Evolutionary conservation across 2,329 filamentous ascomycete genomes (phyloP), one percentile per base, ranked within the genome.

Genomic region (Colletotrichum acutatum): DNA sequence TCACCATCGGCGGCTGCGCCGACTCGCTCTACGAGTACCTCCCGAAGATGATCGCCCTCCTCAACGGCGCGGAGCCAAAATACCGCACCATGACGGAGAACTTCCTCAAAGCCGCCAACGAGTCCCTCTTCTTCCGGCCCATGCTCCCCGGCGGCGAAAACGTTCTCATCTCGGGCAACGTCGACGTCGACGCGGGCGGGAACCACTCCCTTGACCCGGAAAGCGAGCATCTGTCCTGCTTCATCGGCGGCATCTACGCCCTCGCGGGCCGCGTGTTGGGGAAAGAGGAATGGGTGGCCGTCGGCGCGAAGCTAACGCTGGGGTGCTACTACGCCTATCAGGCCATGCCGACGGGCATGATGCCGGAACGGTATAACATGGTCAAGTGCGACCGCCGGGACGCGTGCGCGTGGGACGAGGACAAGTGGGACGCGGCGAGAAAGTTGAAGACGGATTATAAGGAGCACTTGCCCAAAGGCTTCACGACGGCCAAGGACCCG

Each of bases 51-150:
- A 86, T 89, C 73, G 80, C 91, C 52, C 83, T 93, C 2, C 85
- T 93, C 1, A 88, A 89, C 49, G 90, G 91, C 4, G 81, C 83
- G 7, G 81, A 87, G 19, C 65, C 88, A n/a, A 80, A 89, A 74
- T 93, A 93, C 78, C 83, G 84, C 49, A 82, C 79, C 56, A 89
- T 93, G 85, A 80, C 93, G 78, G 83, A 88, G 69, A 82, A 80
- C 16, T 87, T 89, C 24, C 86, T 91, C 62, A 84, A 89, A 12
- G 83, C 87, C 0, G 88, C 87, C 1, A 87, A 88, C 58, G 80
- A 88, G 59, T 81, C 91, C 74, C 83, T 93, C 2, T 86, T 93
- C 68, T 93, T 90, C 80, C 86, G 89, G 1, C 92, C 92, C 0
- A 88, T 92, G 84, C 68, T 74, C 70, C 66, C 72, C 75, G 32